These are phyloP conservation scores for Acacia crassicarpa DNA, from an alignment of 306 rosid species.

Conservation along the genomic window DNA sequence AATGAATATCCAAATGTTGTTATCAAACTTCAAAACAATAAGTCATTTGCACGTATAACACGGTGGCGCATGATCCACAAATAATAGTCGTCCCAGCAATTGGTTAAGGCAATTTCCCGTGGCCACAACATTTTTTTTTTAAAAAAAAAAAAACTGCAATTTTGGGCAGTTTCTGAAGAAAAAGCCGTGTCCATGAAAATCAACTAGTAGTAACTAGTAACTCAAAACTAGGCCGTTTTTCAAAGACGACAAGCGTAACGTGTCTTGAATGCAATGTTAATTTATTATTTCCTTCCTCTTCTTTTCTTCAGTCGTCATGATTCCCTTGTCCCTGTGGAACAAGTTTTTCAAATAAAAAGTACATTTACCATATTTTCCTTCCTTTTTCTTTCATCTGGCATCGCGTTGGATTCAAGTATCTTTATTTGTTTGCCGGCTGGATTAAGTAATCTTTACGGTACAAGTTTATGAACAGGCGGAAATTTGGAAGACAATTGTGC, in stretches of 20 bases:
- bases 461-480: not conserved
- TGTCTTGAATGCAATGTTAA: conserved; percentile 5
- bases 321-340: not conserved
- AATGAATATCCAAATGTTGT: not conserved
- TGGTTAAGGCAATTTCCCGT: not conserved
- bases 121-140: not conserved
- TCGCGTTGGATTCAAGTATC: not conserved
- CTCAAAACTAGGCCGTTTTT: not conserved
- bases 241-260: not conserved
- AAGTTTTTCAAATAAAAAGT: not conserved
- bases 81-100: not conserved
- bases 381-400: not conserved
- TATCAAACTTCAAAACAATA: not conserved
- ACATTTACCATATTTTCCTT: not conserved
- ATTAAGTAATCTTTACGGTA: not conserved
- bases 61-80: not conserved
- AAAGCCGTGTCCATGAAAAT: not conserved
- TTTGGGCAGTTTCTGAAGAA: not conserved
- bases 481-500: not conserved
- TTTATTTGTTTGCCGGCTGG: too few relatives aligned
- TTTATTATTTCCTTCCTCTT: not conserved
- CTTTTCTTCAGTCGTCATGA: not conserved
- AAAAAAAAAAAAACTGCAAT: not conserved
- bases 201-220: not conserved
- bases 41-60: not conserved